Conservation (phyloP, 169 alveolate genomes). For the Plasmodium sp. region DNA sequence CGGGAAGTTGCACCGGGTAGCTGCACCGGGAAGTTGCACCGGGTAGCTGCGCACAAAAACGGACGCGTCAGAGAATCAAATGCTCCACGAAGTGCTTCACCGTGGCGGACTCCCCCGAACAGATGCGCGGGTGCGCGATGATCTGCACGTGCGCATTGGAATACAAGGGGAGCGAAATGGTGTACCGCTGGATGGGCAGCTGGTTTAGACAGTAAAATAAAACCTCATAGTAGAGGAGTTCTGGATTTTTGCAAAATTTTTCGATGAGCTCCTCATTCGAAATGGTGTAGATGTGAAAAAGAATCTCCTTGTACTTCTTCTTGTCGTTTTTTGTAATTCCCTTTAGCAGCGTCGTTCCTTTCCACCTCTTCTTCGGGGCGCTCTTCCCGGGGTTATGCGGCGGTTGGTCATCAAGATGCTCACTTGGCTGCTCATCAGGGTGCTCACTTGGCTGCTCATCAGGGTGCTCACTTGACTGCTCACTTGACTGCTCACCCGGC, state of each 20-base stretch:
- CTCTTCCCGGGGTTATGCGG: background rate
- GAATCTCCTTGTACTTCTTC: slow-evolving; percentile 31
- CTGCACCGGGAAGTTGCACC: too few relatives aligned
- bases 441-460: background rate
- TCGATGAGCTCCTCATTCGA: slow-evolving; percentile 49
- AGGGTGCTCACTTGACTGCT: too few relatives aligned
- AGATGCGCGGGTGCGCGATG: slow-evolving; percentile 64
- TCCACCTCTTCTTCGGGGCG: background rate
- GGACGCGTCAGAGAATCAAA: slow-evolving; percentile 31
- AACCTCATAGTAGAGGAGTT: slow-evolving; percentile 56
- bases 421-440: background rate
- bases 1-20: too few relatives aligned
- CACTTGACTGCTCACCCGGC: background rate
- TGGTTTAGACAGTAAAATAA: slow-evolving; percentile 43
- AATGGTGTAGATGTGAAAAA: slow-evolving; percentile 40
- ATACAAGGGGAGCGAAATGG: slow-evolving; percentile 42
- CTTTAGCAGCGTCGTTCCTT: slow-evolving; percentile 31
- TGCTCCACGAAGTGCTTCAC: slow-evolving; percentile 57
- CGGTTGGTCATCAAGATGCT: background rate
- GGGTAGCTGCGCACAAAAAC: background rate
- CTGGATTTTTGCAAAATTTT: slow-evolving; percentile 54
- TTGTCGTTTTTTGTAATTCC: slow-evolving; percentile 69
- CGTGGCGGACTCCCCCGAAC: slow-evolving; percentile 60
- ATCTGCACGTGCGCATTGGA: slow-evolving; percentile 73
- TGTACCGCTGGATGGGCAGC: slow-evolving; percentile 52